These are phyloP conservation scores for Phytophthora pluvialis DNA, from an alignment of 352 stramenopile genomes.

Conservation along the genomic window DNA sequence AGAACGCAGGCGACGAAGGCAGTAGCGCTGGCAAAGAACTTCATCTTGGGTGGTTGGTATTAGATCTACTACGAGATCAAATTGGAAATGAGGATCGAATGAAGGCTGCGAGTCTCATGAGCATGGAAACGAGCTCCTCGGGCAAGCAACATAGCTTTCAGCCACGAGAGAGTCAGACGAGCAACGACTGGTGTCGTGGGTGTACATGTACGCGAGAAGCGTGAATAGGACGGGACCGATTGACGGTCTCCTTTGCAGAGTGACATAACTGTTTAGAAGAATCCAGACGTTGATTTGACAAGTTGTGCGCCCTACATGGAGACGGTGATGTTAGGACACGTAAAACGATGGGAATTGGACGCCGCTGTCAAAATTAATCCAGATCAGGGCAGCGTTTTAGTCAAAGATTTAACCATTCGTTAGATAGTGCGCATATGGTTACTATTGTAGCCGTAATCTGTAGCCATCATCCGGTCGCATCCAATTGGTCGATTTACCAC, in stretches of 20 bases:
- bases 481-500: no score
- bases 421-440: no score
- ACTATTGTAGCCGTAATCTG: no score
- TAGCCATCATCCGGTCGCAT: no score
- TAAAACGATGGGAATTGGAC: no score
- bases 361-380: not conserved
- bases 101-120: not conserved
- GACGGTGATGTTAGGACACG: no score
- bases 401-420: no score
- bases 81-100: slow-evolving; percentile 24
- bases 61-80: slow-evolving; percentile 24
- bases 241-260: slow-evolving; percentile 1
- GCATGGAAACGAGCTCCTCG: slow-evolving; percentile 5
- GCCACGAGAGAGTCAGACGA: slow-evolving; percentile 3
- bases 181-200: not conserved
- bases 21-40: slow-evolving; percentile 17
- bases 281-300: slow-evolving; percentile 24
- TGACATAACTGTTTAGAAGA: slow-evolving; percentile 7
- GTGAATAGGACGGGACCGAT: not conserved
- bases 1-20: slow-evolving; percentile 16
- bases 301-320: slow-evolving; percentile 3
- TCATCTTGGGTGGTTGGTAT: slow-evolving; percentile 14
- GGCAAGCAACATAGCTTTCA: slow-evolving; percentile 12
- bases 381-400: no score
- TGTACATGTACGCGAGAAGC: not conserved